These are phyloP conservation scores for Chaetomium globosum DNA, from an alignment of 2,329 filamentous ascomycete species.

Conservation along the genomic window DNA sequence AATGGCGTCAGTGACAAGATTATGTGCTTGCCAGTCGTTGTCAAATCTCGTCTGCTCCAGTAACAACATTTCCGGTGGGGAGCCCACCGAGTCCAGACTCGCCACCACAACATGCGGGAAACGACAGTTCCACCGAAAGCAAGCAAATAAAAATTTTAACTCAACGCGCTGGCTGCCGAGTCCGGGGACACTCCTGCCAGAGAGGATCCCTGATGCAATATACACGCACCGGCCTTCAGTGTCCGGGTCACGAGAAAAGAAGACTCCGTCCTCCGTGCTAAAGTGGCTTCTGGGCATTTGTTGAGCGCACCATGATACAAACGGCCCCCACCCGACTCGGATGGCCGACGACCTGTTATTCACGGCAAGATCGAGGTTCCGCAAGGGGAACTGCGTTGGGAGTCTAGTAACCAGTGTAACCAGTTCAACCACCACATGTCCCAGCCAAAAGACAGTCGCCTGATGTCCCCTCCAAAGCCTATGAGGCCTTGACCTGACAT, in stretches of 20 bases:
- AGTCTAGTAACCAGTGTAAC: neutral
- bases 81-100: neutral
- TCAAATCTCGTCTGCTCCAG: neutral
- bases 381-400: neutral
- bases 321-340: neutral
- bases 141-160: slow-evolving; percentile 2
- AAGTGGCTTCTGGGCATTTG: slow-evolving; percentile 3
- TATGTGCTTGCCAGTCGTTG: too few relatives aligned
- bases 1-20: too few relatives aligned
- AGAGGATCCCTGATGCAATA: neutral
- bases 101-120: neutral
- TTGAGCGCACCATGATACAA: neutral
- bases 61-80: neutral
- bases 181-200: neutral
- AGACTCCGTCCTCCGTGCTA: neutral
- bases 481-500: neutral
- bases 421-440: neutral
- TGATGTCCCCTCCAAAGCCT: neutral
- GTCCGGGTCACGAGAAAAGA: neutral
- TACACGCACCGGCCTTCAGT: slow-evolving; percentile 9
- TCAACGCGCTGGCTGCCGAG: too few relatives aligned
- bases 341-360: neutral
- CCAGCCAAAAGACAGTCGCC: too few relatives aligned
- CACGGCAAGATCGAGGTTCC: neutral
- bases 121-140: slow-evolving; percentile 3